phyloP scores from a whole-genome alignment of 2,329 filamentous ascomycete species.

The Fusarium tricinctum region DNA sequence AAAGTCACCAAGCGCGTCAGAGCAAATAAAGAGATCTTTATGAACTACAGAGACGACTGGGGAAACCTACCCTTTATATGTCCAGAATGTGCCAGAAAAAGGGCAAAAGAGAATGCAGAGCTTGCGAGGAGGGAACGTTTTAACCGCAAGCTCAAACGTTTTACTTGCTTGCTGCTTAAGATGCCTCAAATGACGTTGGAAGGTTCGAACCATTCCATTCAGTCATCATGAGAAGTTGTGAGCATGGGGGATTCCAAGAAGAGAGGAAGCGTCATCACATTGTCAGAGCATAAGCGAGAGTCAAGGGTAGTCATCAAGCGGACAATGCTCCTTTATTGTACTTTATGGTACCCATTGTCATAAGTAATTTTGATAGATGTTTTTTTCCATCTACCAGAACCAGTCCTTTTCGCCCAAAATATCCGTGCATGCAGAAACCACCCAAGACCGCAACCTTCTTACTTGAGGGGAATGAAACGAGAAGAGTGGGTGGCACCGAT shows the following conservation, averaged over 20 bases:
- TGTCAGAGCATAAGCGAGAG: conserved; percentile 34
- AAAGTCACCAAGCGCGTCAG: conserved; percentile 35
- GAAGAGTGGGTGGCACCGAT: conserved; percentile 99
- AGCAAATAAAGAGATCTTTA: conserved; percentile 54
- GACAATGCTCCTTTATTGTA: conserved; percentile 60
- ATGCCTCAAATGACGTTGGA: too few relatives aligned
- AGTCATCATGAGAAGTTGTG: background rate
- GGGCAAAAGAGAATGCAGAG: background rate
- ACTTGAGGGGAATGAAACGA: conserved; percentile 99
- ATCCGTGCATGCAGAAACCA: conserved; percentile 71
- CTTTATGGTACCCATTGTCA: conserved; percentile 62
- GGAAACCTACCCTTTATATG: conserved; percentile 51
- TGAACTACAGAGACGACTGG: conserved; percentile 52
- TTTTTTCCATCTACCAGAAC: conserved; percentile 65
- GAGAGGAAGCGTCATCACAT: conserved; percentile 19
- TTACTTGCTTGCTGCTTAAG: background rate
- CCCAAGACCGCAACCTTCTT: conserved; percentile 74
- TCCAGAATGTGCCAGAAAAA: conserved; percentile 28
- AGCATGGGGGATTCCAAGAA: background rate
- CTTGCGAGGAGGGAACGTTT: too few relatives aligned
- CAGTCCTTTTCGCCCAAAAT: conserved; percentile 69
- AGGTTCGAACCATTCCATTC: background rate
- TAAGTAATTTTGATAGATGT: conserved; percentile 62
- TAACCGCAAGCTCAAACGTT: background rate
- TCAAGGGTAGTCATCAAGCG: conserved; percentile 50